These are phyloP conservation scores for Candida incommunis DNA, from an alignment of 805 yeast species.

Conservation along the genomic window DNA sequence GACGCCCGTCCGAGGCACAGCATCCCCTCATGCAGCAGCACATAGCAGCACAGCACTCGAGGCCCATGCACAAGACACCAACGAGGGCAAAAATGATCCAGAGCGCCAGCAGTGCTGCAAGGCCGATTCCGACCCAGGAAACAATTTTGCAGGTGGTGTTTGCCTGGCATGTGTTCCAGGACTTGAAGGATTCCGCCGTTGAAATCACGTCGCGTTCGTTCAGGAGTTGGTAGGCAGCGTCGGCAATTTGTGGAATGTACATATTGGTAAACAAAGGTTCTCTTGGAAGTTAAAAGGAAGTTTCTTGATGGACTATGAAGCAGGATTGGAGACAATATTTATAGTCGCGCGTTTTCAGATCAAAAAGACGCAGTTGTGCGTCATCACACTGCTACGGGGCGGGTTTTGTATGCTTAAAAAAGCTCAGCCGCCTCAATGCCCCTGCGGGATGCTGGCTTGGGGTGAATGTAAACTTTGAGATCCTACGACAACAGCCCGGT, in stretches of 20 bases:
- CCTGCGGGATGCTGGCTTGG: too few species aligned
- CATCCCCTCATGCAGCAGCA: background rate
- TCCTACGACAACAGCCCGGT: too few species aligned
- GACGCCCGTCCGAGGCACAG: background rate
- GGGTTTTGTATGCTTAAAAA: too few species aligned
- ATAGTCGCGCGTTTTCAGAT: too few species aligned
- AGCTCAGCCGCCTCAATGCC: too few species aligned
- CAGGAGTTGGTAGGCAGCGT: background rate
- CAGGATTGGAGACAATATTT: too few species aligned
- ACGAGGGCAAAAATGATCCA: background rate
- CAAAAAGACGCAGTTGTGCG: too few species aligned
- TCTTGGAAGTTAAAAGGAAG: too few species aligned
- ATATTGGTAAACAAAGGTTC: background rate
- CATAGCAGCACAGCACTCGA: background rate
- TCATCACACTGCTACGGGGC: too few species aligned
- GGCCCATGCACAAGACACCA: background rate
- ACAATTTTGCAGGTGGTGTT: conserved; percentile 61
- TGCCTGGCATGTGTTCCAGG: conserved; percentile 73
- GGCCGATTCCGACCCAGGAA: conserved; percentile 55
- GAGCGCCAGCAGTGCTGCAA: conserved; percentile 35
- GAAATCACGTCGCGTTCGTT: background rate
- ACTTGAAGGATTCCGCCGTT: conserved; percentile 26
- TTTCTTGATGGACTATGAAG: too few species aligned
- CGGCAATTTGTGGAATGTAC: background rate
- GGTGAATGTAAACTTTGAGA: too few species aligned